Conservation (phyloP, 495 filamentous ascomycete genomes). For the Trichodelitschia bisporula region DNA sequence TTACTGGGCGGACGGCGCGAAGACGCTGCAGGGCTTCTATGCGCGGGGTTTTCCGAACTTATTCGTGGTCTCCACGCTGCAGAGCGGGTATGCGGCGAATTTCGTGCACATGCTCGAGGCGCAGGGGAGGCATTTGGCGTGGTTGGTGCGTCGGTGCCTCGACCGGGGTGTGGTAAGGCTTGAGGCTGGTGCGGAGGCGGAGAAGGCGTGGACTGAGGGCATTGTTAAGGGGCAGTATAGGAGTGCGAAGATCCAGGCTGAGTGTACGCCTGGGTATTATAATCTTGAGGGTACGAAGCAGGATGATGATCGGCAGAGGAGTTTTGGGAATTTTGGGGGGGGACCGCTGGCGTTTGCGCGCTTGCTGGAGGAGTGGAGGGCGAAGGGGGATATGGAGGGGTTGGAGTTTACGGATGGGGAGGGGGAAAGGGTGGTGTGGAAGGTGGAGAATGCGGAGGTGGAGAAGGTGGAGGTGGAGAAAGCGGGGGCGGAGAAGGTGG, state of each 20-base stretch:
- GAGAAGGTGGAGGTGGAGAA: too few species aligned
- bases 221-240: slow-evolving; percentile 2
- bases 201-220: slow-evolving; percentile 3
- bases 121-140: slow-evolving; percentile 3
- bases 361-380: slow-evolving; percentile 5
- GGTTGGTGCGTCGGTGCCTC: slow-evolving; percentile 3
- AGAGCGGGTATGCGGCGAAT: slow-evolving; percentile 4
- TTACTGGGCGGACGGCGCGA: slow-evolving; percentile 3
- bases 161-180: slow-evolving; percentile 2
- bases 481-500: too few species aligned
- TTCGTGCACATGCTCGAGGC: slow-evolving; percentile 4
- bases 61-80: slow-evolving; percentile 1
- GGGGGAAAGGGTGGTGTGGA: too few species aligned
- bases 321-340: slow-evolving; percentile 1
- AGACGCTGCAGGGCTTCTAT: slow-evolving; percentile 3
- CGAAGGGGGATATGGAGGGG: slow-evolving; percentile 2
- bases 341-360: slow-evolving; percentile 4
- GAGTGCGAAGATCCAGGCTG: slow-evolving; percentile 2
- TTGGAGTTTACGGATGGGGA: slow-evolving; percentile 3
- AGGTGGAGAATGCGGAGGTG: too few species aligned
- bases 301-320: slow-evolving; percentile 1
- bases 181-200: slow-evolving; percentile 4
- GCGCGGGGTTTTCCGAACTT: slow-evolving; percentile 4
- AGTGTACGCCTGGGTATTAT: slow-evolving; percentile 8
- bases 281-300: slow-evolving; percentile 5